phyloP scores from a whole-genome alignment of 1,139 yeast species.

The Meyerozyma athensensis region DNA sequence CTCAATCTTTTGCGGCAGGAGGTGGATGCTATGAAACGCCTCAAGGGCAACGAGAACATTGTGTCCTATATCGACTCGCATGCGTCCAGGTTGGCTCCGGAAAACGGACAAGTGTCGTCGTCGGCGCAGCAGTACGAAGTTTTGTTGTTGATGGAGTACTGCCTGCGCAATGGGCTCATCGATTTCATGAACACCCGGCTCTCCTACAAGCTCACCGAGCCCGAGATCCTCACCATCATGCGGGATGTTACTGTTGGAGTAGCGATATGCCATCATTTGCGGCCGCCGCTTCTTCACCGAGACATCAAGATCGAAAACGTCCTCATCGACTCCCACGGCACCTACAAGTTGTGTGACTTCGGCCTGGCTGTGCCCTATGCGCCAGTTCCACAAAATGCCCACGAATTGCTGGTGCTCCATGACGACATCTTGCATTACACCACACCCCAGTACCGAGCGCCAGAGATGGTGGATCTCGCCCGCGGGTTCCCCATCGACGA shows the following conservation, averaged over 20 bases:
- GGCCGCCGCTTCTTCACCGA: constrained; percentile 81
- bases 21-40: constrained; percentile 78
- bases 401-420: constrained; percentile 64
- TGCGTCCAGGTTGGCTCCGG: constrained; percentile 58
- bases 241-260: constrained; percentile 78
- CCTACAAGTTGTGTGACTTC: constrained; percentile 85
- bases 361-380: constrained; percentile 81
- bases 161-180: constrained; percentile 79
- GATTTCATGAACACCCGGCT: constrained; percentile 94
- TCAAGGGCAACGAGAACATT: constrained; percentile 71
- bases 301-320: constrained; percentile 96
- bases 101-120: constrained; percentile 16
- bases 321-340: constrained; percentile 65
- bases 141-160: constrained; percentile 85
- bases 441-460: constrained; percentile 95
- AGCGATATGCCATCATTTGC: constrained; percentile 80
- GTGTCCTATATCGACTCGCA: constrained; percentile 93
- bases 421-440: constrained; percentile 88
- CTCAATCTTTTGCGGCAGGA: constrained; percentile 67
- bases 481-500: constrained; percentile 88
- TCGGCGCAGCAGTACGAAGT: constrained; percentile 68
- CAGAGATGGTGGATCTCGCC: constrained; percentile 91
- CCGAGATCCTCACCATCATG: constrained; percentile 80
- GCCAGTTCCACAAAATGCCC: constrained; percentile 59
- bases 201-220: constrained; percentile 73